Conservation (phyloP, 495 filamentous ascomycete genomes). For the Aspergillus cavernicola region DNA sequence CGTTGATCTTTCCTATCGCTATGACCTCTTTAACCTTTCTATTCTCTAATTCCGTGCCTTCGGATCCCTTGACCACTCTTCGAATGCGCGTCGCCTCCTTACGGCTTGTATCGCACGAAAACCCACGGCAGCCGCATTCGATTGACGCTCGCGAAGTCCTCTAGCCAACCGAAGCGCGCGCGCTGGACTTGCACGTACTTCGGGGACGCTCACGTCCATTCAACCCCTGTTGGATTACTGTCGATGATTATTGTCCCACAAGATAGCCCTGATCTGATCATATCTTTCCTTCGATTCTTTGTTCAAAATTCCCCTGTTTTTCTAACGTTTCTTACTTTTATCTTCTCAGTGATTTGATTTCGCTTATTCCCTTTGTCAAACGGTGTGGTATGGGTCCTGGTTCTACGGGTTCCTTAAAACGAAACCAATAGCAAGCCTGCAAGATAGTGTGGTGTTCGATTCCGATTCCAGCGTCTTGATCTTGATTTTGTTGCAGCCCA, state of each 20-base stretch:
- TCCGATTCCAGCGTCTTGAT: slow-evolving; percentile 13
- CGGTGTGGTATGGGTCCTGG: slow-evolving; percentile 13
- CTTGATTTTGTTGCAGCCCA: slow-evolving; percentile 7
- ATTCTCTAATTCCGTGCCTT: slow-evolving; percentile 16
- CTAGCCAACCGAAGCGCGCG: slow-evolving; percentile 28
- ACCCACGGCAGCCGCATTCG: slow-evolving; percentile 11
- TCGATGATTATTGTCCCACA: slow-evolving; percentile 25
- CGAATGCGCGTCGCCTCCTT: slow-evolving; percentile 10
- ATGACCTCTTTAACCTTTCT: slow-evolving; percentile 28
- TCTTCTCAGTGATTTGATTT: slow-evolving; percentile 25
- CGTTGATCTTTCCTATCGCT: slow-evolving; percentile 29
- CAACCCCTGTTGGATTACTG: slow-evolving; percentile 17
- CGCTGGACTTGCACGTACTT: slow-evolving; percentile 46
- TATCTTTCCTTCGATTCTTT: slow-evolving; percentile 28
- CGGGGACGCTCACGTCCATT: slow-evolving; percentile 13
- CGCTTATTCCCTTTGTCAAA: slow-evolving; percentile 19
- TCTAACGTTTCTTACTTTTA: slow-evolving; percentile 27
- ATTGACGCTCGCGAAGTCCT: slow-evolving; percentile 20
- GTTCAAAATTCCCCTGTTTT: slow-evolving; percentile 17
- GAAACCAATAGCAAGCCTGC: slow-evolving; percentile 18
- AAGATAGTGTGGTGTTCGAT: slow-evolving; percentile 2
- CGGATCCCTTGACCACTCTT: neutral
- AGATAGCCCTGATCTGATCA: slow-evolving; percentile 22
- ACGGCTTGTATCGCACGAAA: slow-evolving; percentile 8
- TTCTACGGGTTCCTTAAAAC: slow-evolving; percentile 15